These are phyloP conservation scores for Magnolia changhungtana DNA, from an alignment of 164 flowering plant species.

Conservation along the genomic window DNA sequence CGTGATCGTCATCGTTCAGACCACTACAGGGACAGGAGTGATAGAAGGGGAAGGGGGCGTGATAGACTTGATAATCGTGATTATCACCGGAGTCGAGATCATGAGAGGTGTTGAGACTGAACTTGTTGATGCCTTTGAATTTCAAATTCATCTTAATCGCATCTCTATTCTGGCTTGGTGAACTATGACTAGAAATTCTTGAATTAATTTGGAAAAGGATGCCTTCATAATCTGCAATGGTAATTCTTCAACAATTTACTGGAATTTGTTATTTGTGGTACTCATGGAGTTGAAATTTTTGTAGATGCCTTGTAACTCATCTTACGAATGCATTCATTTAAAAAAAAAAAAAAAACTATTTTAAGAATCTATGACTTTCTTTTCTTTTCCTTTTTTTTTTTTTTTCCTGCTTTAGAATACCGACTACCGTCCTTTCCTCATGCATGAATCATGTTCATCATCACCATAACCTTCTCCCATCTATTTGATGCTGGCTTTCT, in stretches of 20 bases:
- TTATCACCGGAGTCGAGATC: slow-evolving; percentile 48
- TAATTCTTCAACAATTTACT: too few relatives aligned
- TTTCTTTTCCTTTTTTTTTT: not conserved
- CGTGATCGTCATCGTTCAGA: slow-evolving; percentile 45
- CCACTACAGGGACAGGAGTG: slow-evolving; percentile 58
- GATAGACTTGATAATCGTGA: slow-evolving; percentile 47
- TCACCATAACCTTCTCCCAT: too few relatives aligned
- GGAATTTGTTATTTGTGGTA: not conserved
- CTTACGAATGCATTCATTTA: not conserved
- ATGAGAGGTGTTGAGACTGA: slow-evolving; percentile 52
- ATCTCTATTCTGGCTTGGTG: not conserved
- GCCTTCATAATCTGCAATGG: not conserved
- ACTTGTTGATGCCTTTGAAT: slow-evolving; percentile 5
- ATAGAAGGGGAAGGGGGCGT: slow-evolving; percentile 59
- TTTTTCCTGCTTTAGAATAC: not conserved
- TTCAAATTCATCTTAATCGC: not conserved
- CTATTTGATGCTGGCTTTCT: too few relatives aligned
- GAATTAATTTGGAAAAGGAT: not conserved
- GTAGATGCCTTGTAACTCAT: not conserved
- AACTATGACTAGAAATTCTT: not conserved
- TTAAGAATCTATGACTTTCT: too few relatives aligned
- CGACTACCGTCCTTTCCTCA: too few relatives aligned
- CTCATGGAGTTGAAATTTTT: too few relatives aligned
- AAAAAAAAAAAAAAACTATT: too few relatives aligned
- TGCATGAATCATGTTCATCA: too few relatives aligned